Conservation (phyloP, 148 eudicot species). For the Silene latifolia region DNA sequence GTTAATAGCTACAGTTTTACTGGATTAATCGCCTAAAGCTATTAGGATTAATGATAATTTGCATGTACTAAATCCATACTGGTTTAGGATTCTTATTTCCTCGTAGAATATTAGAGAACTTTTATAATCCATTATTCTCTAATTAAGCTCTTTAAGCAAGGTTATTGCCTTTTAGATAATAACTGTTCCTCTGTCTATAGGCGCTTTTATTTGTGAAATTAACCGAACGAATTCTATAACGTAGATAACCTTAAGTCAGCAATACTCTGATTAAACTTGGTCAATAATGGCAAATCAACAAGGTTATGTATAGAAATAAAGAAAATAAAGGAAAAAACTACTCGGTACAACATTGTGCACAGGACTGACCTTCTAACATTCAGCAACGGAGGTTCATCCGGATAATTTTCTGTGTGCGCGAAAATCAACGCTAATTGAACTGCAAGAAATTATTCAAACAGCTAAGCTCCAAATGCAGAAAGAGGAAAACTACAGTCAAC, state of each 20-base stretch:
- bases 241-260: background rate
- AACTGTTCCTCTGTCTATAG: too few relatives aligned
- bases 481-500: constrained; percentile 4
- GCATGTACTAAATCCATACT: too few relatives aligned
- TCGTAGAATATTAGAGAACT: too few relatives aligned
- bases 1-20: too few relatives aligned
- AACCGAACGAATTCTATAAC: too few relatives aligned
- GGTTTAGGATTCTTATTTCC: too few relatives aligned
- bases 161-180: too few relatives aligned
- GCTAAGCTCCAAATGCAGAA: constrained; percentile 2
- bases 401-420: constrained; percentile 92
- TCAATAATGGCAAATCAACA: background rate
- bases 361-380: constrained; percentile 65
- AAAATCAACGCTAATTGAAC: constrained; percentile 87
- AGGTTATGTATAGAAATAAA: background rate
- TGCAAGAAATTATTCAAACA: constrained; percentile 37
- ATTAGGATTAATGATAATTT: too few relatives aligned
- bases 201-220: too few relatives aligned
- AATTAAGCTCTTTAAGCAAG: too few relatives aligned
- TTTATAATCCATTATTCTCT: too few relatives aligned
- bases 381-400: constrained; percentile 93
- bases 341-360: background rate
- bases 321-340: background rate
- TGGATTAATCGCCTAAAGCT: too few relatives aligned
- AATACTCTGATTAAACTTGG: constrained; percentile 7